Conservation (phyloP, 148 eudicot species). For the Cornus florida region DNA sequence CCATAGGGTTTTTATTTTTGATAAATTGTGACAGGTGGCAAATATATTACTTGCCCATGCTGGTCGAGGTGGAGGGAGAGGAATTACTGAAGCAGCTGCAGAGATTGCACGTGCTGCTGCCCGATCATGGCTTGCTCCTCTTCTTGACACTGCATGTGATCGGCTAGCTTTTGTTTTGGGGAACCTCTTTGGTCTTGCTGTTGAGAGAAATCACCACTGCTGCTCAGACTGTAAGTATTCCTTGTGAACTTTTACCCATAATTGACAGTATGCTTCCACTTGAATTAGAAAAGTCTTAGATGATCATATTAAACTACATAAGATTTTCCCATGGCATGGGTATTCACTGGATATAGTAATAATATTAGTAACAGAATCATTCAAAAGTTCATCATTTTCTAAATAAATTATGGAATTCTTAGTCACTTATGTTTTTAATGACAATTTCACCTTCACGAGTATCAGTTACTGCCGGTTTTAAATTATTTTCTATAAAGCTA, state of each 20-base stretch:
- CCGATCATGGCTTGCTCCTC: constrained; percentile 87
- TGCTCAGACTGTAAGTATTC: constrained; percentile 59
- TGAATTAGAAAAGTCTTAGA: too few relatives aligned
- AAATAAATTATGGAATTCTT: neutral
- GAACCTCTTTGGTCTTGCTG: constrained; percentile 85
- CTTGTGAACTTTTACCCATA: neutral
- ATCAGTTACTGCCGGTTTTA: neutral
- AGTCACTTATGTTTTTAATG: neutral
- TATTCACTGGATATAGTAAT: too few relatives aligned
- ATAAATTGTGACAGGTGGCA: constrained; percentile 61
- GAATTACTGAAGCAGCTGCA: constrained; percentile 89
- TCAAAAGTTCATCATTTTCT: neutral
- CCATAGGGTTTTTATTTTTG: neutral
- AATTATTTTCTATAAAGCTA: too few relatives aligned
- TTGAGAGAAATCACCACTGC: constrained; percentile 61
- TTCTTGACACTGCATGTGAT: constrained; percentile 94
- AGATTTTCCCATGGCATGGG: too few relatives aligned
- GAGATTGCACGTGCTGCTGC: constrained; percentile 99
- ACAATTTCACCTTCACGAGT: neutral
- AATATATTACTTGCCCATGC: constrained; percentile 97
- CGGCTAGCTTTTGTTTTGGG: constrained; percentile 82
- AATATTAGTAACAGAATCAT: neutral
- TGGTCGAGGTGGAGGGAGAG: constrained; percentile 90
- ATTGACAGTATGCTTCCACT: too few relatives aligned
- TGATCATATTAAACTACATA: too few relatives aligned